Conservation (phyloP, 805 yeast genomes). For the Starmerella vitae region DNA sequence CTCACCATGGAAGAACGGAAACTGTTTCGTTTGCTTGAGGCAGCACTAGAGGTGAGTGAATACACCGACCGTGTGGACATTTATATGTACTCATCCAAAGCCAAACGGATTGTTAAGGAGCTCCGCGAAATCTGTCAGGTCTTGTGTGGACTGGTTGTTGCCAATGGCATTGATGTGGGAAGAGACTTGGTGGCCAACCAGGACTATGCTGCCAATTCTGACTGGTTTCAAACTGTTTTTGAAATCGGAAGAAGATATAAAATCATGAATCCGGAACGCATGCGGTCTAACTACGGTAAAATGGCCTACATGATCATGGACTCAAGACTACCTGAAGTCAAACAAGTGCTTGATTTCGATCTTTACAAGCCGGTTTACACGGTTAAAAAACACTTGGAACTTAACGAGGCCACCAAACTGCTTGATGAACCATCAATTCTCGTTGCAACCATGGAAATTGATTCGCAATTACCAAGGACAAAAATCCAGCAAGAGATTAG, state of each 20-base stretch:
- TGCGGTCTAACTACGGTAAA: constrained; percentile 69
- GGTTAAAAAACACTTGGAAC: constrained; percentile 36
- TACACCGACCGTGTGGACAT: constrained; percentile 71
- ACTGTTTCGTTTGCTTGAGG: constrained; percentile 50
- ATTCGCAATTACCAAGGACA: constrained; percentile 42
- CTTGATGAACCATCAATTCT: constrained; percentile 47
- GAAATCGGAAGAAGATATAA: constrained; percentile 73
- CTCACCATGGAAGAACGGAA: constrained; percentile 57
- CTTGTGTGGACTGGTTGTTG: constrained; percentile 63
- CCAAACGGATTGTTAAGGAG: constrained; percentile 59
- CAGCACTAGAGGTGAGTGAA: constrained; percentile 65
- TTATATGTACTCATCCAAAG: constrained; percentile 48
- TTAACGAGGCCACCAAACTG: constrained; percentile 31
- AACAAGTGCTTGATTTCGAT: constrained; percentile 61
- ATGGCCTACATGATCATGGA: constrained; percentile 78
- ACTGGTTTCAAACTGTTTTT: constrained; percentile 57
- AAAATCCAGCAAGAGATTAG: constrained; percentile 47
- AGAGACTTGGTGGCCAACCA: constrained; percentile 45
- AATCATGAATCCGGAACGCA: constrained; percentile 70
- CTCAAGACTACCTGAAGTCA: constrained; percentile 58
- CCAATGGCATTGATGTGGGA: constrained; percentile 61
- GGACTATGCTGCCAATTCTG: constrained; percentile 54
- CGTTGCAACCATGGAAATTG: constrained; percentile 52
- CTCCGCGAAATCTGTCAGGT: constrained; percentile 66
- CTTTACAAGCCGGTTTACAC: constrained; percentile 59